phyloP scores from a whole-genome alignment of 805 yeast species.

The Yamadazyma akitaensis region DNA sequence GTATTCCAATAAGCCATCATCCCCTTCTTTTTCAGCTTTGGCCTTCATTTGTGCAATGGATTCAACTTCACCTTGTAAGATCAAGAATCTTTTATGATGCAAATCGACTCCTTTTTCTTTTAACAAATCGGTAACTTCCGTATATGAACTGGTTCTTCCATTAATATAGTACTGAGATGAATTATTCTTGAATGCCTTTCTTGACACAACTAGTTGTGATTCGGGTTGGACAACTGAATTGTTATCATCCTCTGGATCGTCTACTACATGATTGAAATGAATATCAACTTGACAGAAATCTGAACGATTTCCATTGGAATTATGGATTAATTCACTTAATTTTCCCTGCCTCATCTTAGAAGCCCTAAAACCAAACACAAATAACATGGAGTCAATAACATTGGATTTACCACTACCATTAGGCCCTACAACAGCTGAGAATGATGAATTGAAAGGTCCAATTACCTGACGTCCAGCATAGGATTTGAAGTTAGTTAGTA shows the following conservation, averaged over 20 bases:
- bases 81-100: conserved; percentile 90
- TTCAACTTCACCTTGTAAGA: conserved; percentile 97
- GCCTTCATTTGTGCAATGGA: conserved; percentile 98
- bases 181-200: conserved; percentile 76
- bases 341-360: conserved; percentile 95
- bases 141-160: conserved; percentile 63
- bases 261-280: conserved; percentile 75
- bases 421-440: conserved; percentile 97
- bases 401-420: conserved; percentile 98
- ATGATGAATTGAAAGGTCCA: conserved; percentile 92
- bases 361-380: conserved; percentile 96
- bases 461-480: conserved; percentile 91
- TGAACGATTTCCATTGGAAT: conserved; percentile 64
- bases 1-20: conserved; percentile 92
- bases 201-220: conserved; percentile 65
- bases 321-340: conserved; percentile 88
- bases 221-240: conserved; percentile 42
- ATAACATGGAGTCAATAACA: conserved; percentile 92
- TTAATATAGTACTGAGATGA: conserved; percentile 77
- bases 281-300: conserved; percentile 87
- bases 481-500: conserved; percentile 84
- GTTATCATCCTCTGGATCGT: conserved; percentile 25
- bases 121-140: conserved; percentile 72
- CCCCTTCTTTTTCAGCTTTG: conserved; percentile 87
- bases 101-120: conserved; percentile 86